phyloP scores from a whole-genome alignment of 2,329 filamentous ascomycete genomes.

The Ophiostoma montium region DNA sequence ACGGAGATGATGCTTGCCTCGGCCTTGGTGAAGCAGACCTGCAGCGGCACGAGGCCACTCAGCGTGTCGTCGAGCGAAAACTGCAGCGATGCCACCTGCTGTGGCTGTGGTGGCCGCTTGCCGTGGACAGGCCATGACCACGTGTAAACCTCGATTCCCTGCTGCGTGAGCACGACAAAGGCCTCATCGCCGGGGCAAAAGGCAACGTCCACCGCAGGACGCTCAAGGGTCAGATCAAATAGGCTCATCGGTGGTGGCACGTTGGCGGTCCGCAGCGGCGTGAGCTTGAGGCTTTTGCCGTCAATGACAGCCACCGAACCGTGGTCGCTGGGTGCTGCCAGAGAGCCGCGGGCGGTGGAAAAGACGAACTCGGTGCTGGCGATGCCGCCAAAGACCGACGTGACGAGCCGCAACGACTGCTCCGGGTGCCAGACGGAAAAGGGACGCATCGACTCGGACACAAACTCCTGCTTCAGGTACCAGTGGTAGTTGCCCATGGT shows the following conservation, averaged over 20 bases:
- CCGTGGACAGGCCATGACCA: slow-evolving; percentile 54
- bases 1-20: slow-evolving; percentile 17
- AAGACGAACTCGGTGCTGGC: slow-evolving; percentile 55
- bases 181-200: slow-evolving; percentile 50
- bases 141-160: slow-evolving; percentile 52
- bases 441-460: slow-evolving; percentile 20
- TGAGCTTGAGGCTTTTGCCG: slow-evolving; percentile 65
- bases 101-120: slow-evolving; percentile 33
- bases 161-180: slow-evolving; percentile 58
- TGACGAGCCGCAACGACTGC: slow-evolving; percentile 55
- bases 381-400: slow-evolving; percentile 34
- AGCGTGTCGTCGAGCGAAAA: background rate
- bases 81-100: slow-evolving; percentile 18
- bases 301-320: slow-evolving; percentile 77
- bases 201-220: slow-evolving; percentile 58
- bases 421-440: slow-evolving; percentile 71
- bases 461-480: slow-evolving; percentile 87
- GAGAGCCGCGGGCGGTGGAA: slow-evolving; percentile 52
- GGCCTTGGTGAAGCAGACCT: slow-evolving; percentile 12
- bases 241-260: slow-evolving; percentile 88
- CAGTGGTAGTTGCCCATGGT: slow-evolving; percentile 97
- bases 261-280: slow-evolving; percentile 70
- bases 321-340: slow-evolving; percentile 56
- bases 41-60: slow-evolving; percentile 25
- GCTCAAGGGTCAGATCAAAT: slow-evolving; percentile 51